Evolutionary conservation across 2,329 filamentous ascomycete species (phyloP).

Genomic region (Aureobasidium mangrovei): DNA sequence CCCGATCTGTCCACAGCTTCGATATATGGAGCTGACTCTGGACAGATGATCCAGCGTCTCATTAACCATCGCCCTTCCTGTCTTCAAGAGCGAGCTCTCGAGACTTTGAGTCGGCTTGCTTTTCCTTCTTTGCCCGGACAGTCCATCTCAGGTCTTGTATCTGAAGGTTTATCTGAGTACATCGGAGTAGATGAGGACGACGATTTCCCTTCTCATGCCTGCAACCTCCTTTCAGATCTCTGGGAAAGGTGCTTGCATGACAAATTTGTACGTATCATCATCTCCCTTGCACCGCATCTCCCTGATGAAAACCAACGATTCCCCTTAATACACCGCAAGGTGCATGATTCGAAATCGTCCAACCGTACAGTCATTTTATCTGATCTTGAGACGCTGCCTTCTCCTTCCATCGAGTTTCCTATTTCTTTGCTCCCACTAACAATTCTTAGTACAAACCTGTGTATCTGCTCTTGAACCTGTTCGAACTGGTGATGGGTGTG

Average conservation of each 20-base stretch:
- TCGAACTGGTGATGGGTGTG: slow-evolving; percentile 55
- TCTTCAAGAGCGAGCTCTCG: slow-evolving; percentile 54
- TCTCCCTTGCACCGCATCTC: slow-evolving; percentile 5
- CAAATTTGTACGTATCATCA: slow-evolving; percentile 21
- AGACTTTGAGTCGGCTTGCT: slow-evolving; percentile 54
- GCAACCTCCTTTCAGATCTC: slow-evolving; percentile 53
- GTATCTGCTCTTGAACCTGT: slow-evolving; percentile 54
- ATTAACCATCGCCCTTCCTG: slow-evolving; percentile 52
- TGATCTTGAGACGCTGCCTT: background rate
- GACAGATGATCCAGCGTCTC: slow-evolving; percentile 45
- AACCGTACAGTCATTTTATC: slow-evolving; percentile 12
- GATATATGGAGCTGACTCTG: slow-evolving; percentile 4
- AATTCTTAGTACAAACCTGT: slow-evolving; percentile 50
- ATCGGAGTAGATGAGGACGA: slow-evolving; percentile 40
- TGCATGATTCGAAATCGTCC: slow-evolving; percentile 15
- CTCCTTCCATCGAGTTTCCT: background rate
- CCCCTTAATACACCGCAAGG: slow-evolving; percentile 14
- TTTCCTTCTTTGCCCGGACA: slow-evolving; percentile 56
- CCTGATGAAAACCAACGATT: slow-evolving; percentile 13
- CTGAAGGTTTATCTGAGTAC: slow-evolving; percentile 56
- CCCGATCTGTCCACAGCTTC: background rate
- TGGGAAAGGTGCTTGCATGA: slow-evolving; percentile 63
- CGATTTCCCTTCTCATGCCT: slow-evolving; percentile 55
- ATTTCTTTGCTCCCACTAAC: background rate
- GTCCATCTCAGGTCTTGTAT: slow-evolving; percentile 58